Evolutionary conservation across 345 rosid genomes (phyloP), one percentile per base, ranked within the genome.

Genomic region (Eucalyptus marginata): DNA sequence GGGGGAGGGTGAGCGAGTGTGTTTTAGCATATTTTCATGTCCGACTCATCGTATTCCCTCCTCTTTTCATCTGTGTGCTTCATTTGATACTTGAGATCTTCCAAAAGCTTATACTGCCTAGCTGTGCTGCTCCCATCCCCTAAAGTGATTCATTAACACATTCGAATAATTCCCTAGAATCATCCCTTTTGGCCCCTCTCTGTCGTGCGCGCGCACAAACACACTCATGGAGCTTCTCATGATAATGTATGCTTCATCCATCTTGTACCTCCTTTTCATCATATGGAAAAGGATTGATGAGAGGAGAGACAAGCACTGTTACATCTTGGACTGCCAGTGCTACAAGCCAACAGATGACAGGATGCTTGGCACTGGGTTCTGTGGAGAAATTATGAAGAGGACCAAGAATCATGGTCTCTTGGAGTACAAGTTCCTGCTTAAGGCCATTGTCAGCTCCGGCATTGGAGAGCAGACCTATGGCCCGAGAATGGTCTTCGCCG

Each of bases 381-480:
- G 93, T 4, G 97, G 95, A 10, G 94, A 93, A 11, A 84, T 95
- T 87, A 91, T 96, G 7, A 87, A 49, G 50, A 92, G 95, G 80
- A 94, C 88, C 91, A 89, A 90, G 88, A 93, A 90, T 86, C 96
- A 94, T 10, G 95, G 96, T 0, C 93, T 96, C 91, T 87, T 86
- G 88, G 96, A 95, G 88, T 95, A 91, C 93, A 91, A 94, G 93
- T 96, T 96, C 89, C 90, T 96, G 49, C 86, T 95, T 86, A 96
- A 94, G 90, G 95, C 98, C 87, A 92, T 95, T 6, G 98, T 96
- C 14, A 95, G 94, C 87, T 94, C 96, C 2, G 97, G 98, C 50
- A 90, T 96, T 6, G 98, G 98, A 1, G 98, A 96, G 87, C 91
- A 94, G 89, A 94, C 97, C 49, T 96, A 96, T 31, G 96, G 94